These are phyloP conservation scores for Hypomyces rosellus DNA, from an alignment of 2,329 filamentous ascomycete species.

Conservation along the genomic window DNA sequence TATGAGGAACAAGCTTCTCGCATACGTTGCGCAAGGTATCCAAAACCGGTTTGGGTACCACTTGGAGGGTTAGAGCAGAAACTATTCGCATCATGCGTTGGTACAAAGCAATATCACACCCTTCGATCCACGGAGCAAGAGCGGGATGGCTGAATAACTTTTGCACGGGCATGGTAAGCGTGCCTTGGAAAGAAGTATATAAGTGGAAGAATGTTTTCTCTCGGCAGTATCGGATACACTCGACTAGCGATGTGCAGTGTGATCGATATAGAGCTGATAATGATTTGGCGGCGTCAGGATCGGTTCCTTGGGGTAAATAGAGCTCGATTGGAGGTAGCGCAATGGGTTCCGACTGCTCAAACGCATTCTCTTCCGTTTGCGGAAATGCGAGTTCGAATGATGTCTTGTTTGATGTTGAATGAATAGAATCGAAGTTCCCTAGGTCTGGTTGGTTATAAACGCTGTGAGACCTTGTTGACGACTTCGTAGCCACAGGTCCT, in stretches of 20 bases:
- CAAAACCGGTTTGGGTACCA: conserved; percentile 80
- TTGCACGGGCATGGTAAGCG: conserved; percentile 91
- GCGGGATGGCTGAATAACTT: conserved; percentile 79
- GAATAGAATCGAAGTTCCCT: conserved; percentile 50
- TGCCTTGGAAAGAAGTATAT: conserved; percentile 92
- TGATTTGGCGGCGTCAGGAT: conserved; percentile 79
- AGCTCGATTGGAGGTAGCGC: conserved; percentile 78
- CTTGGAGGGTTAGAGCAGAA: conserved; percentile 80
- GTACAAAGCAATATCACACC: conserved; percentile 93
- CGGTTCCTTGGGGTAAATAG: conserved; percentile 75
- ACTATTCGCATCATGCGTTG: conserved; percentile 95
- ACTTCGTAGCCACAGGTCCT: conserved; percentile 8
- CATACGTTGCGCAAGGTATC: conserved; percentile 85
- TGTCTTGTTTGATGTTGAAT: conserved; percentile 53
- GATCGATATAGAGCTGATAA: conserved; percentile 84
- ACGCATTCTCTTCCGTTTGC: conserved; percentile 45
- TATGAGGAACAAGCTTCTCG: conserved; percentile 70
- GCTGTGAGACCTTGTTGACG: conserved; percentile 32
- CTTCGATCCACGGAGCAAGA: conserved; percentile 86
- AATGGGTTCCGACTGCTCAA: conserved; percentile 60
- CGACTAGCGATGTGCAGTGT: conserved; percentile 90
- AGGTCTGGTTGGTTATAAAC: conserved; percentile 56
- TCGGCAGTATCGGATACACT: conserved; percentile 92
- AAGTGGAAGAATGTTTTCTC: conserved; percentile 95
- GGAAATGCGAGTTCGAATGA: conserved; percentile 55